Conservation (phyloP, 2,329 filamentous ascomycete genomes). For the Cercospora zeina region DNA sequence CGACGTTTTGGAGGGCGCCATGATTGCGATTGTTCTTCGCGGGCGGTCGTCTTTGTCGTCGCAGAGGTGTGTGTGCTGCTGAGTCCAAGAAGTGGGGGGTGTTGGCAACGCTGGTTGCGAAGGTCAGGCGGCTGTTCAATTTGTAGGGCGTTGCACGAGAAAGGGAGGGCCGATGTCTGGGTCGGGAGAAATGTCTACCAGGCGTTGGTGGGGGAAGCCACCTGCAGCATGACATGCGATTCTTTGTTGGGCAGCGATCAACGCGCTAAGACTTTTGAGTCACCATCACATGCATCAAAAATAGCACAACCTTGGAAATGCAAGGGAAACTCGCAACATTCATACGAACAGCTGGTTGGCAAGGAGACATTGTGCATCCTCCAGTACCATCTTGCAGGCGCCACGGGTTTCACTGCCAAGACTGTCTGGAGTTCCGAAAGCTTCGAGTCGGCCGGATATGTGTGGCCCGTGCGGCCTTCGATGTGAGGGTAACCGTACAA, state of each 20-base stretch:
- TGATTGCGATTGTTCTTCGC: constrained; percentile 36
- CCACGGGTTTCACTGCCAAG: constrained; percentile 5
- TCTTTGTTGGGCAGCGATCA: constrained; percentile 13
- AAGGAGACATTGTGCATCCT: background rate
- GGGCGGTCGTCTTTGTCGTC: constrained; percentile 17
- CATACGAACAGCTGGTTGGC: background rate
- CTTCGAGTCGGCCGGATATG: constrained; percentile 1
- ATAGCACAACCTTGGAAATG: background rate
- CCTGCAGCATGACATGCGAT: constrained; percentile 10
- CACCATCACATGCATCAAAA: constrained; percentile 10
- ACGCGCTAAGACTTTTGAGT: constrained; percentile 10
- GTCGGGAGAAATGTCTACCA: constrained; percentile 9
- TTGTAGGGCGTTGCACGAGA: constrained; percentile 3
- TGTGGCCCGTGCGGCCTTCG: background rate
- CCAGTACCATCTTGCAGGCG: background rate
- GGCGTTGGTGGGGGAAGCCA: constrained; percentile 4
- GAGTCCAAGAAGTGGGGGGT: background rate
- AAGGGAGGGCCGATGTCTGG: constrained; percentile 8
- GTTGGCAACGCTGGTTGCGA: background rate
- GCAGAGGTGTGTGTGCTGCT: background rate
- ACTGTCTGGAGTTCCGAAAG: constrained; percentile 1
- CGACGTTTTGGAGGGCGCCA: constrained; percentile 39
- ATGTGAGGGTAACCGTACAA: background rate
- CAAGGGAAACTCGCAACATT: constrained; percentile 3
- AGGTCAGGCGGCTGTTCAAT: background rate